Evolutionary conservation across 805 yeast species (phyloP).

Genomic region (Pachysolen tannophilus): DNA sequence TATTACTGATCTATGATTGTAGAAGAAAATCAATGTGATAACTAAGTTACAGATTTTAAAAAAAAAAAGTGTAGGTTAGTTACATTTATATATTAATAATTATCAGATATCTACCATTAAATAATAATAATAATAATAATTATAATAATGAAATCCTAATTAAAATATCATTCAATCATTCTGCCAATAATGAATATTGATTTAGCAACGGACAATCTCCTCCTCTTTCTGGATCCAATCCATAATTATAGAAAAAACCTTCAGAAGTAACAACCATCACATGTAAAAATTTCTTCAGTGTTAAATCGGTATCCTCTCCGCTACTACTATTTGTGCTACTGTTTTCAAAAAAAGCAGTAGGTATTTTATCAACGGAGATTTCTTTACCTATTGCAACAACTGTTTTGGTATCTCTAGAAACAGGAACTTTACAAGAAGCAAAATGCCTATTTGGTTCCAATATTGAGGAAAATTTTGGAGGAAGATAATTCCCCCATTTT

Average conservation of each 20-base stretch:
- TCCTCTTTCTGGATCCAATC: constrained; percentile 80
- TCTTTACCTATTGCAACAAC: constrained; percentile 40
- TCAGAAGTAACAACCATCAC: constrained; percentile 81
- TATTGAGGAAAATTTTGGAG: constrained; percentile 76
- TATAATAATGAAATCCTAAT: too few species aligned
- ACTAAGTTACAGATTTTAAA: too few species aligned
- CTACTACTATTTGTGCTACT: constrained; percentile 12
- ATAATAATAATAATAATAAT: too few species aligned
- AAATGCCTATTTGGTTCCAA: constrained; percentile 91
- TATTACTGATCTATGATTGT: too few species aligned
- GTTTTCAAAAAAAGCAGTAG: constrained; percentile 15
- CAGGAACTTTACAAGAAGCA: constrained; percentile 57
- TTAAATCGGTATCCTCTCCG: constrained; percentile 13
- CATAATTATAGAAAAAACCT: constrained; percentile 79
- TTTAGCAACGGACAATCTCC: constrained; percentile 85
- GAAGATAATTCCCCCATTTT: constrained; percentile 81
- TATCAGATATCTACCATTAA: too few species aligned
- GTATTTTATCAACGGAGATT: constrained; percentile 16
- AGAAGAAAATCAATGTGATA: too few species aligned
- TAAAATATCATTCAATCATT: constrained; percentile 1
- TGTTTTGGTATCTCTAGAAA: constrained; percentile 34
- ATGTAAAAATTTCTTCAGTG: constrained; percentile 28
- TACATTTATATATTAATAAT: too few species aligned
- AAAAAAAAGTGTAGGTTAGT: too few species aligned
- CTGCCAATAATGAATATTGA: constrained; percentile 46